phyloP scores from a whole-genome alignment of 495 filamentous ascomycete genomes.

The Astrothelium subdiscretum region DNA sequence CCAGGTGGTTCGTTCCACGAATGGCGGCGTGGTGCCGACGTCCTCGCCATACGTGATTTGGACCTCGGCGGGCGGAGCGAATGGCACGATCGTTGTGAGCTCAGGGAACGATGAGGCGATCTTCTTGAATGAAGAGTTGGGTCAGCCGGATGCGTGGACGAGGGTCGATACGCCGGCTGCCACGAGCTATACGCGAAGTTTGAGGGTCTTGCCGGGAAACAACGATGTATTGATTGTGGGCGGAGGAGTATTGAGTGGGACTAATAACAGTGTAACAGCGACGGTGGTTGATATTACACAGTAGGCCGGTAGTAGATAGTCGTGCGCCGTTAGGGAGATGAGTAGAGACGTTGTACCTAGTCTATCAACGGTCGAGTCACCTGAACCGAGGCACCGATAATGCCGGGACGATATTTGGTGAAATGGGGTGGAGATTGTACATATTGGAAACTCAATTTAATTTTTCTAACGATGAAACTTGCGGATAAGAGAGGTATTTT shows the following conservation, averaged over 20 bases:
- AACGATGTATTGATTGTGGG: constrained; percentile 7
- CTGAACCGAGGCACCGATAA: no score
- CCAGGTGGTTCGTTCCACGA: constrained; percentile 33
- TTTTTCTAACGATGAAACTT: no score
- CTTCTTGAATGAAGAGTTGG: constrained; percentile 47
- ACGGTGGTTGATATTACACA: neutral
- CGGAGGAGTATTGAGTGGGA: constrained; percentile 9
- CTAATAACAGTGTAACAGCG: constrained; percentile 10
- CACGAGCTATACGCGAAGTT: constrained; percentile 38
- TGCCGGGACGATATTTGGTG: no score
- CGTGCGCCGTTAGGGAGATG: no score
- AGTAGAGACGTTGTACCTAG: neutral
- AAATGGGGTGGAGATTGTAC: no score
- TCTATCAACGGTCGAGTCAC: no score
- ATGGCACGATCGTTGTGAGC: constrained; percentile 39
- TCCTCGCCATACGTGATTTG: constrained; percentile 30
- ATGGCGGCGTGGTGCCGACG: constrained; percentile 39
- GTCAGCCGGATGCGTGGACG: constrained; percentile 43
- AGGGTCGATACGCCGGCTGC: constrained; percentile 37
- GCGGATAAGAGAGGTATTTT: no score
- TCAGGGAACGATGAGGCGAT: constrained; percentile 38
- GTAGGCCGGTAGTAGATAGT: neutral
- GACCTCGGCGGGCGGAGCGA: constrained; percentile 23
- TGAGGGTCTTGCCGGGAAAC: constrained; percentile 21
- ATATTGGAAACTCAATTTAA: no score